Conservation (phyloP, 805 yeast genomes). For the Schwanniomyces occidentalis region DNA sequence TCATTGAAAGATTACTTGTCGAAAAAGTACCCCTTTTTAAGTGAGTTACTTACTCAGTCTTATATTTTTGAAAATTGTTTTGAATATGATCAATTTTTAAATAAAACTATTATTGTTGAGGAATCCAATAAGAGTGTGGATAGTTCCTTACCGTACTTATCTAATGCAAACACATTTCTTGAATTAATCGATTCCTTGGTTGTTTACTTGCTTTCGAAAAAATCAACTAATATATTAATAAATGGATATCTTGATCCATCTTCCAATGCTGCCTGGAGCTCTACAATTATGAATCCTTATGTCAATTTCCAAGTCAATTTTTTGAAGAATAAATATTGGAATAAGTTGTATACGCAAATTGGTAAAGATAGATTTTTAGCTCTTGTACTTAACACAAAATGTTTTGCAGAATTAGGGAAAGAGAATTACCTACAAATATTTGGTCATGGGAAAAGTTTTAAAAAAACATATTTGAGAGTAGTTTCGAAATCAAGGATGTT, state of each 20-base stretch:
- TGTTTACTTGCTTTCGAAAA: constrained; percentile 23
- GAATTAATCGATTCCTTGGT: constrained; percentile 47
- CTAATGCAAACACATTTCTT: constrained; percentile 13
- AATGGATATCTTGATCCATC: constrained; percentile 45
- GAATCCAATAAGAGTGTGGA: not conserved
- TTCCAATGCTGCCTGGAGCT: constrained; percentile 26
- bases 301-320: constrained; percentile 33
- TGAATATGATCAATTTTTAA: constrained; percentile 1
- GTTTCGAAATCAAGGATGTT: constrained; percentile 22
- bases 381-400: constrained; percentile 36
- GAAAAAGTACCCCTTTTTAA: constrained; percentile 4
- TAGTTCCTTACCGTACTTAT: constrained; percentile 14
- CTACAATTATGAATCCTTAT: constrained; percentile 31
- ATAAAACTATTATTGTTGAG: constrained; percentile 1
- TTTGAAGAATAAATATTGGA: constrained; percentile 49
- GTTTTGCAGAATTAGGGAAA: constrained; percentile 18
- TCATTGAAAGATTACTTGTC: constrained; percentile 6
- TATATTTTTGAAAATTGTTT: not conserved
- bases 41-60: not conserved
- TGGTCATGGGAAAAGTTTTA: constrained; percentile 17
- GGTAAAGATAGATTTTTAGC: constrained; percentile 42
- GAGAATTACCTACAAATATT: constrained; percentile 23
- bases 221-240: constrained; percentile 37
- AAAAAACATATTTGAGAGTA: not conserved
- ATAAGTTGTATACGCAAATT: constrained; percentile 33